These are phyloP conservation scores for Jatropha multifida DNA, from an alignment of 441 rosid species.

Conservation along the genomic window DNA sequence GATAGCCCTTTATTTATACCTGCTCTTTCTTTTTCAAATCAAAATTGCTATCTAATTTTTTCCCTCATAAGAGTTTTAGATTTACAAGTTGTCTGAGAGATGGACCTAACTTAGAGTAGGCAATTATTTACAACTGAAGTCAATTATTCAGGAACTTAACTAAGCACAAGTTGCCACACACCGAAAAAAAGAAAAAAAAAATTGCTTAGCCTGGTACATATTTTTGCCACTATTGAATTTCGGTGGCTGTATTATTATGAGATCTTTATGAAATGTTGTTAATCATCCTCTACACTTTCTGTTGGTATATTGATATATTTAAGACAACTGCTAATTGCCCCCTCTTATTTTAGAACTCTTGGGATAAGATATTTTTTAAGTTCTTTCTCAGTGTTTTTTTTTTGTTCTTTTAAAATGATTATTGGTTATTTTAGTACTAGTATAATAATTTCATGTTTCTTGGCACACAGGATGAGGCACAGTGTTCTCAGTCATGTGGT, in stretches of 20 bases:
- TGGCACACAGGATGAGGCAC: slow-evolving; percentile 57
- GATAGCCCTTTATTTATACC: background rate
- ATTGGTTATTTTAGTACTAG: background rate
- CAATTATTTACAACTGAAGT: too few relatives aligned
- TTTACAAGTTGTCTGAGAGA: background rate
- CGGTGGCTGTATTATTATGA: background rate
- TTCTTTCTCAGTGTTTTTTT: background rate
- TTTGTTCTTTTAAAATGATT: background rate
- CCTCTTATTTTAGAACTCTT: background rate
- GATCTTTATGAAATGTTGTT: background rate
- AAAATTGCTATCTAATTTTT: background rate
- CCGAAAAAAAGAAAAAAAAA: too few relatives aligned
- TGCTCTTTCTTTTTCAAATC: background rate
- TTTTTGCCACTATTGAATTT: background rate
- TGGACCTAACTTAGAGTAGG: background rate
- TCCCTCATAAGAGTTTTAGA: background rate
- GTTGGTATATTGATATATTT: background rate
- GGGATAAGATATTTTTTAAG: background rate
- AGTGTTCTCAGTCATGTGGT: slow-evolving; percentile 38
- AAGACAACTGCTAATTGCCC: background rate
- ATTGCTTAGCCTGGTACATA: background rate
- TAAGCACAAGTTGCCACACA: too few relatives aligned
- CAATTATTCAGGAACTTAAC: too few relatives aligned
- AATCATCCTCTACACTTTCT: background rate
- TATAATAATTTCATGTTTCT: slow-evolving; percentile 14